A percentile compares a stretch with the other conserved stretches of the same genome.
Evolutionary conservation across 139 green algal genomes (phyloP).

Genomic region (Ettlia oleoabundans): DNA sequence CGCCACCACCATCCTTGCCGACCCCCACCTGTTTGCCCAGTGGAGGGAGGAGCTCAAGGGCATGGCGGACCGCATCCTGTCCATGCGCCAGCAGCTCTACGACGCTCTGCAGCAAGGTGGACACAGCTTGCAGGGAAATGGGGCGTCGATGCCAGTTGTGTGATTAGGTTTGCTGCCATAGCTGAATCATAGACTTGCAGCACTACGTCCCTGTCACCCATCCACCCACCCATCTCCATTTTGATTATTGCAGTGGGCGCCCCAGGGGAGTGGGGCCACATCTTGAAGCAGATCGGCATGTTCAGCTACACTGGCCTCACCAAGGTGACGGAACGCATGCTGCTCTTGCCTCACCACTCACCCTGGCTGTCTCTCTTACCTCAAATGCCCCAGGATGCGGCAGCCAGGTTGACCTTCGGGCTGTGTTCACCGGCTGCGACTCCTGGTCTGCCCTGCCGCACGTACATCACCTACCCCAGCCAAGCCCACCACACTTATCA

Average conservation of each 20-base stretch:
- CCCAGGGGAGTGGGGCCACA: conserved; percentile 89
- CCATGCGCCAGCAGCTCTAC: conserved; percentile 82
- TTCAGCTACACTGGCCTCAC: conserved; percentile 94
- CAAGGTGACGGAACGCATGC: background rate
- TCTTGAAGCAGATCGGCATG: conserved; percentile 93
- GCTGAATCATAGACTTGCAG: too few species aligned
- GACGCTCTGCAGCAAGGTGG: conserved; percentile 67
- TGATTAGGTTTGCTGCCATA: background rate
- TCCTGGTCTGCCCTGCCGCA: background rate
- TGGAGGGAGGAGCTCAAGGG: conserved; percentile 82
- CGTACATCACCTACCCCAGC: too few species aligned
- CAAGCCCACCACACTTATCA: too few species aligned
- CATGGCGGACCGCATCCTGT: conserved; percentile 95
- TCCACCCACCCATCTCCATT: too few species aligned
- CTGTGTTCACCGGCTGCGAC: background rate
- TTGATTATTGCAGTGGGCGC: conserved; percentile 41
- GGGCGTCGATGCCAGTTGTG: too few species aligned
- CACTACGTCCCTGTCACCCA: too few species aligned
- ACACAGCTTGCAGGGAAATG: too few species aligned
- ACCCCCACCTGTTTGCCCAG: conserved; percentile 72
- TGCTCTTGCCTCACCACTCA: background rate
- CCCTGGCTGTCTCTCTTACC: background rate
- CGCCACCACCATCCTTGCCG: conserved; percentile 82
- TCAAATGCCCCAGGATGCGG: background rate
- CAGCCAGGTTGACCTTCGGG: too few species aligned